Conservation (phyloP, 1,284 basidiomycete species). For the Cyathus olla region DNA sequence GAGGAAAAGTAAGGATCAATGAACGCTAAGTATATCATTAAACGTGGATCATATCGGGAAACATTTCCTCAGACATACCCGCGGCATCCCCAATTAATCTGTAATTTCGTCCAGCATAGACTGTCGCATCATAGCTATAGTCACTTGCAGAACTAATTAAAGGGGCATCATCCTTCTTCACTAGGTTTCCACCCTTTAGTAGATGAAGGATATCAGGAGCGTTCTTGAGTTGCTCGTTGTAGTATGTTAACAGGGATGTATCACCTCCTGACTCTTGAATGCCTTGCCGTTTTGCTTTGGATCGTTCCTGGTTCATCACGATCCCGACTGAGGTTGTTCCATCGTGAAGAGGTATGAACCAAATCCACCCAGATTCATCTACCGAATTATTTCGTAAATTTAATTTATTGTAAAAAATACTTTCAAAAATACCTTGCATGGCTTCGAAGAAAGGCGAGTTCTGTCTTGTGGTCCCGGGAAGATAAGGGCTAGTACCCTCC, state of each 20-base stretch:
- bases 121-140: constrained; percentile 76
- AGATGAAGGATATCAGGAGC: too few relatives aligned
- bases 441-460: constrained; percentile 82
- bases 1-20: constrained; percentile 83
- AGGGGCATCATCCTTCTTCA: too few relatives aligned
- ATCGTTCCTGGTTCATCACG: constrained; percentile 72
- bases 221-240: too few relatives aligned
- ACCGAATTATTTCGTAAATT: constrained; percentile 6
- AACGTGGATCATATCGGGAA: not conserved
- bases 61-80: constrained; percentile 61
- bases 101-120: constrained; percentile 69
- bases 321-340: constrained; percentile 78
- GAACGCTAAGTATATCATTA: constrained; percentile 56
- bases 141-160: constrained; percentile 62
- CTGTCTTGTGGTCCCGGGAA: constrained; percentile 60
- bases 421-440: constrained; percentile 59
- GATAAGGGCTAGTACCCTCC: constrained; percentile 66
- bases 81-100: constrained; percentile 81
- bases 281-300: constrained; percentile 46
- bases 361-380: constrained; percentile 84
- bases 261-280: constrained; percentile 60
- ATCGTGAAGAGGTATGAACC: constrained; percentile 82
- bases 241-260: too few relatives aligned
- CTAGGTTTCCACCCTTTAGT: too few relatives aligned
- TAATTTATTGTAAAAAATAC: not conserved